Base-by-base conservation (phyloP, 768 basidiomycete genomes). In the Russula virescens region DNA sequence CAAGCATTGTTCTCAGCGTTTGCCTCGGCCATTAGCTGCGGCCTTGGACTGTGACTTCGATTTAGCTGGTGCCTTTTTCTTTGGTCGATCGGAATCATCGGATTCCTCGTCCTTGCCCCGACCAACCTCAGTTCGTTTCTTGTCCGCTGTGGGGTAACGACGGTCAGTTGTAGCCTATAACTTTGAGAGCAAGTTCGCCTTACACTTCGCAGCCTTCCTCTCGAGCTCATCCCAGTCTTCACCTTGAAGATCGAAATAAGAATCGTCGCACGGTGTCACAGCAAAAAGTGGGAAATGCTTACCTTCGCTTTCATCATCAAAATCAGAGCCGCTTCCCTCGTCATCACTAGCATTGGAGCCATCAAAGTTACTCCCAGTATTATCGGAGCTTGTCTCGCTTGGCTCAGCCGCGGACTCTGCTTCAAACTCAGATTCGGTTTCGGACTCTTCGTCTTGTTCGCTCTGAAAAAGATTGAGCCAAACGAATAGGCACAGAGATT, bases 211-310 rank as follows among this genome's bases (percentile, higher is more conserved):
- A 8, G 94, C 94, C 73, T 94, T 95, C 49, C 84, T 79, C 75
- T 97, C 95, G 40, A 97, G 78, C 73, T 94, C 93, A 70, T 97
- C 95, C 96, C 96, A 99, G 69, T 96, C 94, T 58, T 95, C 92
- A 11, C 94, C 90, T 81, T 23, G 42, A 38, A 26, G 21, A 11
- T 68, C 57, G 52, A n/a, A 40, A 38, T 60, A 31, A 58, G 61
- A 34, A 26, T n/a, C 28, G 8, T 34, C n/a, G 38, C n/a, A 31
- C 8, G 5, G 8, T 35, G 45, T 50, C 53, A 69, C 47, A 54
- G 47, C 34, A 38, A 45, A 28, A 26, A 35, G n/a, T 60, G 8
- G 5, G 5, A 46, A 21, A 7, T 13, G 23, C 55, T 26, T 62
- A 81, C 83, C 85, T 56, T 88, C 86, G 62, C 87, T 88, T 28